phyloP scores from a whole-genome alignment of 78 protist species.

The Dictyostelium intermedium region DNA sequence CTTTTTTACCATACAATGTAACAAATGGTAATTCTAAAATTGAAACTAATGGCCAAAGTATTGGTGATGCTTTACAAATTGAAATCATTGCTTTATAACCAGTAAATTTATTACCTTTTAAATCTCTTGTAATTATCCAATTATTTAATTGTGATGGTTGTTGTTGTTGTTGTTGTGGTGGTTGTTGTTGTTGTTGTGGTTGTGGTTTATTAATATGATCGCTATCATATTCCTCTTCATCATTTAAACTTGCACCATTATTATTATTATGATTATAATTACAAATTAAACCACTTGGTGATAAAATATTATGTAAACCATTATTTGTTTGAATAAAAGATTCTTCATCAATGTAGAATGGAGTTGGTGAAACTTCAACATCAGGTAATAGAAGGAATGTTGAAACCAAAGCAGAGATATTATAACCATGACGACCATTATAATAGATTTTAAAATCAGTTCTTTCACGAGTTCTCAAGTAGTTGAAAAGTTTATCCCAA shows the following conservation, averaged over 20 bases:
- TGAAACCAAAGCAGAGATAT: slow-evolving; percentile 7
- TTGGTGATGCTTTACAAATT: slow-evolving; percentile 54
- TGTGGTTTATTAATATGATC: not conserved
- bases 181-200: not conserved
- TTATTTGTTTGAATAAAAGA: not conserved
- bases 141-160: not conserved
- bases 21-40: slow-evolving; percentile 2
- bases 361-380: slow-evolving; percentile 30
- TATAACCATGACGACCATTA: slow-evolving; percentile 42
- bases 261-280: not conserved
- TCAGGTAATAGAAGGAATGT: slow-evolving; percentile 57
- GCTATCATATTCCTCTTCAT: not conserved
- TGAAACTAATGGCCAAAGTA: slow-evolving; percentile 1
- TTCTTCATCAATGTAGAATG: slow-evolving; percentile 25
- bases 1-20: not conserved
- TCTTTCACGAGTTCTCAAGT: slow-evolving; percentile 38
- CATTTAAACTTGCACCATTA: not conserved
- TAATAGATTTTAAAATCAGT: slow-evolving; percentile 51
- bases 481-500: slow-evolving; percentile 45
- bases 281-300: not conserved
- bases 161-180: not conserved
- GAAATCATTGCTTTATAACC: slow-evolving; percentile 51
- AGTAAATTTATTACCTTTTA: slow-evolving; percentile 36
- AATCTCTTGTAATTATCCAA: slow-evolving; percentile 53
- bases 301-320: not conserved